Evolutionary conservation across 305 asterid species (phyloP).

Genomic region (Fraxinus sp.): DNA sequence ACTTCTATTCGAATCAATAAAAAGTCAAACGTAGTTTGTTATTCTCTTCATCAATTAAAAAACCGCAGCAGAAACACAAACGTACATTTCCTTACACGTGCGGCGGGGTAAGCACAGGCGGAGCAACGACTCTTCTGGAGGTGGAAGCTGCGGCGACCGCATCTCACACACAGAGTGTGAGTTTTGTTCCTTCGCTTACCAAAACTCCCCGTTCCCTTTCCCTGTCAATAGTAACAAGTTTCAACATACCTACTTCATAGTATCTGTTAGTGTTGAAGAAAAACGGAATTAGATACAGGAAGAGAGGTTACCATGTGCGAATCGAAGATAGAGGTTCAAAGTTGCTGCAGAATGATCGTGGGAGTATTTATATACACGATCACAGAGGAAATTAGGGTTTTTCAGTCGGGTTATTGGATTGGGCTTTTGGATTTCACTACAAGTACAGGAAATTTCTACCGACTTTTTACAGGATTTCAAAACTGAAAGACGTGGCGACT

Average conservation of each 20-base stretch:
- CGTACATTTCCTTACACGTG: slow-evolving; percentile 53
- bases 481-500: no score
- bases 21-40: neutral
- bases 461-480: no score
- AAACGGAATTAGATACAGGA: neutral
- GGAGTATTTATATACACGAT: no score
- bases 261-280: neutral
- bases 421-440: no score
- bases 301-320: neutral
- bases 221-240: slow-evolving; percentile 29
- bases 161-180: slow-evolving; percentile 69
- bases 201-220: slow-evolving; percentile 68
- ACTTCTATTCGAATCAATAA: neutral
- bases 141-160: slow-evolving; percentile 81
- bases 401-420: no score
- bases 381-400: no score
- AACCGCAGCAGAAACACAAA: neutral
- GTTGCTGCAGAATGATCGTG: neutral
- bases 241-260: neutral
- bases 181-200: slow-evolving; percentile 78
- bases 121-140: slow-evolving; percentile 66
- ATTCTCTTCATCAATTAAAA: neutral
- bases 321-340: neutral
- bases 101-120: slow-evolving; percentile 73
- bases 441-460: no score